A percentile compares a stretch with the other conserved stretches of the same genome.
Conservation (phyloP, 495 filamentous ascomycete genomes). For the Tetracladium setigerum region DNA sequence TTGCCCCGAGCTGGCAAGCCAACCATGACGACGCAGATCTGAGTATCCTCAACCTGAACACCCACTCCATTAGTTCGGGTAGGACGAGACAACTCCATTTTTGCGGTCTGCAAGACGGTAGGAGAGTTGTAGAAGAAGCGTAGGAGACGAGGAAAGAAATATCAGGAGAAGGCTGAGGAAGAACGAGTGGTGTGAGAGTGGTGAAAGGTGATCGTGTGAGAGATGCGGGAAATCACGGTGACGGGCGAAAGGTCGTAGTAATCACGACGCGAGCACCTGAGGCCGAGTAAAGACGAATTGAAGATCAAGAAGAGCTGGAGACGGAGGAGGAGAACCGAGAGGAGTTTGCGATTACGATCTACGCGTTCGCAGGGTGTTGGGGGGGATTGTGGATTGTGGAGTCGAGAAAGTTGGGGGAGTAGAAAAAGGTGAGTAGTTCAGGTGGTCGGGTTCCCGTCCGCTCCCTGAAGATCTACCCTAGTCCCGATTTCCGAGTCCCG, state of each 20-base stretch:
- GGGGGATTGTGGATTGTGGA: background rate
- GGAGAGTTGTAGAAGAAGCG: background rate
- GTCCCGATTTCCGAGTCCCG: no score
- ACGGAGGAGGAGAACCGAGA: background rate
- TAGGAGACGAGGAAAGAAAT: background rate
- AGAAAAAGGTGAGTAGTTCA: no score
- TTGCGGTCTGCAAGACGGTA: conserved; percentile 2
- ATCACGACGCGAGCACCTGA: background rate
- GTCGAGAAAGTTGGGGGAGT: no score
- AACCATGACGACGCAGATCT: conserved; percentile 98
- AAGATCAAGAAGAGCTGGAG: background rate
- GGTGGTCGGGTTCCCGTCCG: no score
- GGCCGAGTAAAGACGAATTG: background rate
- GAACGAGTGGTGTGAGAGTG: conserved; percentile 2
- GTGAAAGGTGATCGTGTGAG: conserved; percentile 11
- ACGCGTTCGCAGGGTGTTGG: background rate
- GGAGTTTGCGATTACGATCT: background rate
- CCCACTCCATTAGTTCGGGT: conserved; percentile 40
- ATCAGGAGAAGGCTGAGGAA: background rate
- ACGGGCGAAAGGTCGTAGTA: background rate
- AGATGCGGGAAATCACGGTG: background rate
- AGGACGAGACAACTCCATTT: conserved; percentile 19
- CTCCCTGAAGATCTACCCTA: no score
- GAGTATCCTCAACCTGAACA: conserved; percentile 83
- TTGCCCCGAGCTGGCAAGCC: conserved; percentile 92